Conservation (phyloP, 768 basidiomycete species). For the Trametes villosa region DNA sequence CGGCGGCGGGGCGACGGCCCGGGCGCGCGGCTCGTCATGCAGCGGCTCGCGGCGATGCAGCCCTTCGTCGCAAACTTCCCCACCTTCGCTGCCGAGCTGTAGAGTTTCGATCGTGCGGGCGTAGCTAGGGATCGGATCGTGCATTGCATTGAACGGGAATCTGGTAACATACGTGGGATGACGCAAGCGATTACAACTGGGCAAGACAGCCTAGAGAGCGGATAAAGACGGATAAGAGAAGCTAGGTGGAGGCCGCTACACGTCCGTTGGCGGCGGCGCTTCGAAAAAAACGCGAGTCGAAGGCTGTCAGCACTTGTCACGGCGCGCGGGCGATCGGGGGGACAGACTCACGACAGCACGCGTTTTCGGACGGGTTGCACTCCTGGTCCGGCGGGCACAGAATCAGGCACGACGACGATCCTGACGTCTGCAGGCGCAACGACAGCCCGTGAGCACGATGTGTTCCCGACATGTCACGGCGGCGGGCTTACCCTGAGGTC, state of each 20-base stretch:
- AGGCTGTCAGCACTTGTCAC: constrained; percentile 15
- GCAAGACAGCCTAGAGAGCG: constrained; percentile 28
- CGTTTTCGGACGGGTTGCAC: constrained; percentile 70
- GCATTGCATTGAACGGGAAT: constrained; percentile 11
- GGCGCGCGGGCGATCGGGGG: neutral
- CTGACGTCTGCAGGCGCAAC: constrained; percentile 44
- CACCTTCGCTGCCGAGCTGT: constrained; percentile 51
- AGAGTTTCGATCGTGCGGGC: no score
- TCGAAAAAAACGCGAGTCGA: constrained; percentile 5
- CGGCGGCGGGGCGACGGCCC: constrained; percentile 52
- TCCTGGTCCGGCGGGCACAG: constrained; percentile 69
- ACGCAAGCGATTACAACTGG: constrained; percentile 32
- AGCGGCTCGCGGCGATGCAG: constrained; percentile 62
- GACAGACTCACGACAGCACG: constrained; percentile 81
- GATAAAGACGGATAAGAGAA: neutral
- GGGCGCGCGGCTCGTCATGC: constrained; percentile 56
- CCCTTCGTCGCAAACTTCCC: constrained; percentile 79
- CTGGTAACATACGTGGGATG: neutral
- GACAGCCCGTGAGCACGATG: constrained; percentile 7
- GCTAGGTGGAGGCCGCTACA: constrained; percentile 32
- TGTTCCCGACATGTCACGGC: neutral
- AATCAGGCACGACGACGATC: constrained; percentile 68
- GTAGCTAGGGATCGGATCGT: neutral
- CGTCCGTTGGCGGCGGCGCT: constrained; percentile 55
- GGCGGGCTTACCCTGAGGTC: constrained; percentile 49